Evolutionary conservation across 73 alveolate genomes (phyloP).

Genomic region (Blepharisma stoltei): DNA sequence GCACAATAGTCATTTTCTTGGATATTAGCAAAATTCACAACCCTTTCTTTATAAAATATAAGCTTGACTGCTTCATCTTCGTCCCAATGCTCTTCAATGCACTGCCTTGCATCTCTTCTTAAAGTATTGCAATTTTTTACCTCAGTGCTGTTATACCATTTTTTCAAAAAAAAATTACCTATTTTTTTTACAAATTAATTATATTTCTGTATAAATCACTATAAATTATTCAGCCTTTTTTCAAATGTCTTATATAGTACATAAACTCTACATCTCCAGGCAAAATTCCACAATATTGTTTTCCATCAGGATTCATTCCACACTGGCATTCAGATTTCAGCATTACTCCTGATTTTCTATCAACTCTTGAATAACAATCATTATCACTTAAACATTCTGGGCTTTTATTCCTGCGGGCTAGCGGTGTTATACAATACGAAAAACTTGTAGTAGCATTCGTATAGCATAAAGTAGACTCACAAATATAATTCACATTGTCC

Average conservation of each 20-base stretch:
- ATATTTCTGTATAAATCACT: no score
- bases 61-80: not conserved
- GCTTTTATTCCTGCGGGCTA: not conserved
- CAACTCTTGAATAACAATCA: not conserved
- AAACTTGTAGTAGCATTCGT: not conserved
- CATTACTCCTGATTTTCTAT: no score
- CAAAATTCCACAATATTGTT: not conserved
- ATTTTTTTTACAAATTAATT: no score
- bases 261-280: slow-evolving; percentile 11
- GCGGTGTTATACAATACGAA: not conserved
- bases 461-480: not conserved
- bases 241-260: not conserved
- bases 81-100: not conserved
- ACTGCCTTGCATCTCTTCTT: not conserved
- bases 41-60: not conserved
- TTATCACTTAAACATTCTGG: not conserved
- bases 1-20: slow-evolving; percentile 7
- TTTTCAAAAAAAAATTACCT: no score
- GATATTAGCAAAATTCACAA: not conserved
- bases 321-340: not conserved
- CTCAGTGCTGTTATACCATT: not conserved
- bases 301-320: slow-evolving; percentile 4
- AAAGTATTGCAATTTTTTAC: not conserved
- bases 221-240: no score
- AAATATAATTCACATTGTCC: not conserved